Evolutionary conservation across 2,329 filamentous ascomycete genomes (phyloP), one percentile per base, ranked within the genome.

Genomic region (Venturia asperata): DNA sequence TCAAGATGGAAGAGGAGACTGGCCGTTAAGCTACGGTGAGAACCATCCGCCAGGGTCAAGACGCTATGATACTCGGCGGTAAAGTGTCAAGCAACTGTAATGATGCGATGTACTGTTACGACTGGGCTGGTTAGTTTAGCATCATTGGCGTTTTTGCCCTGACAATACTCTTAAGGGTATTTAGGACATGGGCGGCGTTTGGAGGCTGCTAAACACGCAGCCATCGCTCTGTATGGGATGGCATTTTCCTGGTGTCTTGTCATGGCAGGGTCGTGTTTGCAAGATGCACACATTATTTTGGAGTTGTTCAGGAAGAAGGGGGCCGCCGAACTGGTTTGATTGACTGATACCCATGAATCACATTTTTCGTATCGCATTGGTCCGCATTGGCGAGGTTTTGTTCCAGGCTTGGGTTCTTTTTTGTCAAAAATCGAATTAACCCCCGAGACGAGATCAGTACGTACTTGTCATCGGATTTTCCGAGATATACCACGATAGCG

Each of bases 71-170:
- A 11, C 27, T 37, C 52, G 52, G 30, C 27, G 52, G n/a, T 58
- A 24, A 58, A 9, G 17, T 58, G 30, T 52, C 5, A 30, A 24
- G 52, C 27, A 11, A 58, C 11, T 37, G 15, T 58, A 7, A 58
- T 21, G 52, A 34, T 58, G 52, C 7, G 52, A 58, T 58, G 52
- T 58, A 58, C 30, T 58, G 13, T 37, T 34, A 58, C 19, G 52
- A 58, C 17, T 37, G 30, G 30, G 15, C n/a, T 58, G 52, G 52
- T 21, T 58, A 11, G 21, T 34, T 37, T 13, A 11, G 49, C 24
- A 56, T 56, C 11, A 27, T 56, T 56, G 49, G 49, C 24, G 49
- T 56, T 34, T 56, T 30, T 34, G 30, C 30, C 49, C 49, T 56
- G 49, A 11, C 17, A 34, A 17, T n/a, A 21, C 27, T 37, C 24